phyloP scores from a whole-genome alignment of 169 alveolate species.

The Eimeria acervulina region DNA sequence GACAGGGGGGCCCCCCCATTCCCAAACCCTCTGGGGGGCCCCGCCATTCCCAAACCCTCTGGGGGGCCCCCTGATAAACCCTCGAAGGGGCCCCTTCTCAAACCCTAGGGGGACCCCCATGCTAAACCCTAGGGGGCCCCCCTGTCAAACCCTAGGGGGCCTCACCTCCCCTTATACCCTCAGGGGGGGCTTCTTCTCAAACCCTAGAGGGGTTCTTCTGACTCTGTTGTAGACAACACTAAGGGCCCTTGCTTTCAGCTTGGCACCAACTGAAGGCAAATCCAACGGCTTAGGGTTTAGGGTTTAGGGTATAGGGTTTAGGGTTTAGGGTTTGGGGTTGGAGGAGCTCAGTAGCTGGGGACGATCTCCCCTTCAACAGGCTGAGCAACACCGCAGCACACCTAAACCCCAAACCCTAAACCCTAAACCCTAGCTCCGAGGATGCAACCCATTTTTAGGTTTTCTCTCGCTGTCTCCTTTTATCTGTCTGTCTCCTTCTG shows the following conservation, averaged over 20 bases:
- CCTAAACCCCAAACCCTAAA: not conserved
- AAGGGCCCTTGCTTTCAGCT: not conserved
- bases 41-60: too few relatives aligned
- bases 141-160: not conserved
- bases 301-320: slow-evolving; percentile 36
- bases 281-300: not conserved
- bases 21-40: too few relatives aligned
- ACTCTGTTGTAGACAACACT: too few relatives aligned
- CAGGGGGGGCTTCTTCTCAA: not conserved
- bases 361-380: slow-evolving; percentile 42
- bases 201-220: not conserved
- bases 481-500: not conserved
- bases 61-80: too few relatives aligned
- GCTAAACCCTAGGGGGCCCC: not conserved
- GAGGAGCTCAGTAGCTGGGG: slow-evolving; percentile 5
- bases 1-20: too few relatives aligned
- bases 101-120: not conserved
- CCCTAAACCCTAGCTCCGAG: not conserved
- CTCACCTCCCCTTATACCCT: not conserved
- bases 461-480: not conserved
- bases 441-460: not conserved
- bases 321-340: not conserved
- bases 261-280: not conserved
- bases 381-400: slow-evolving; percentile 10
- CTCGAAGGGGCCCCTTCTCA: not conserved